These are phyloP conservation scores for Boletus reticulatus DNA, from an alignment of 768 basidiomycete genomes.

Conservation along the genomic window DNA sequence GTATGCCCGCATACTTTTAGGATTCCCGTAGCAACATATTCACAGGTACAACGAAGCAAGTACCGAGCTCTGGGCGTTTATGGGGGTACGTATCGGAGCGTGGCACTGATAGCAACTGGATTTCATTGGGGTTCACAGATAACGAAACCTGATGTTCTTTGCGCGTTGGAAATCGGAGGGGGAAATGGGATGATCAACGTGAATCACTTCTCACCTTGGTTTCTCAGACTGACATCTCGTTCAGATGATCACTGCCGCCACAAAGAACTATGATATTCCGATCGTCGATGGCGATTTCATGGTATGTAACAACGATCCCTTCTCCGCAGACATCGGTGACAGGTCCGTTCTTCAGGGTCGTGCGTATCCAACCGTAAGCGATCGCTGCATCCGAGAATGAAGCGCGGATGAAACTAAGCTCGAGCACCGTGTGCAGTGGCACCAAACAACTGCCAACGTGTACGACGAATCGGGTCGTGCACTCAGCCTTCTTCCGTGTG, in stretches of 20 bases:
- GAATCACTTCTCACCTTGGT: constrained; percentile 7
- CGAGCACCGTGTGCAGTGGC: constrained; percentile 16
- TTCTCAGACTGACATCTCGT: constrained; percentile 10
- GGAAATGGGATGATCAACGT: constrained; percentile 45
- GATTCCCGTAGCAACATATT: not conserved
- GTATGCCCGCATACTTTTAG: not conserved
- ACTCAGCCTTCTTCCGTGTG: constrained; percentile 30
- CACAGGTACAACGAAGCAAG: constrained; percentile 35
- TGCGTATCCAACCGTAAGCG: constrained; percentile 29
- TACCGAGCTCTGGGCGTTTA: constrained; percentile 25
- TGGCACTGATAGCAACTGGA: not conserved
- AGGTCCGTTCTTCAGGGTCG: constrained; percentile 31
- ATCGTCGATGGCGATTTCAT: constrained; percentile 46
- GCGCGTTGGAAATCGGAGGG: constrained; percentile 41
- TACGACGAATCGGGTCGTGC: constrained; percentile 27
- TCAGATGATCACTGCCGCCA: constrained; percentile 37
- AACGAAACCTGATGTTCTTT: constrained; percentile 34
- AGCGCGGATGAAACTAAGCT: not conserved
- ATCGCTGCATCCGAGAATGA: constrained; percentile 12
- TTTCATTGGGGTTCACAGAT: constrained; percentile 21
- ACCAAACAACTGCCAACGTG: constrained; percentile 32
- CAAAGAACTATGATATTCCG: constrained; percentile 37
- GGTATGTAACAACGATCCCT: constrained; percentile 20
- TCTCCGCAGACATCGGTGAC: constrained; percentile 1
- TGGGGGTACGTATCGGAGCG: constrained; percentile 20